These are phyloP conservation scores for Echria macrotheca DNA, from an alignment of 495 filamentous ascomycete species.

Conservation along the genomic window DNA sequence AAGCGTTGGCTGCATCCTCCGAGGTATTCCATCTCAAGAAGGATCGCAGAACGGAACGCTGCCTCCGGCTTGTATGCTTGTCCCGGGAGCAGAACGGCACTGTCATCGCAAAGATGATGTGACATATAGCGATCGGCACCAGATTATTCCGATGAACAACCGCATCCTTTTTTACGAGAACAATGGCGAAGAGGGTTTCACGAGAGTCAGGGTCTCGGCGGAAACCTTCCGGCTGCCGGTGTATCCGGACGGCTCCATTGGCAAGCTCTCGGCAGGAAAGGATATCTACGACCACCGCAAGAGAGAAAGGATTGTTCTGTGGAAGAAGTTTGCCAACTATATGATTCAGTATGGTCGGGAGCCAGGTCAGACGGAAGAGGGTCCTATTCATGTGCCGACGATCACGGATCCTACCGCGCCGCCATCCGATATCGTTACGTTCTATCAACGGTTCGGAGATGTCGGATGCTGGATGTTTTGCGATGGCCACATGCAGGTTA, in stretches of 20 bases:
- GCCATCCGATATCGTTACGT: constrained; percentile 65
- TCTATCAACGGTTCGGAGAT: constrained; percentile 84
- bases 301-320: constrained; percentile 68
- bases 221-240: constrained; percentile 52
- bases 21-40: constrained; percentile 44
- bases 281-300: constrained; percentile 64
- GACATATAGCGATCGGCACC: constrained; percentile 53
- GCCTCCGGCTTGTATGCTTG: constrained; percentile 60
- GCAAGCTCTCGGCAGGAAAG: constrained; percentile 46
- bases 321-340: constrained; percentile 91
- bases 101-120: constrained; percentile 50
- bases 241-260: constrained; percentile 46
- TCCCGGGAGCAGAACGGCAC: constrained; percentile 59
- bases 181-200: constrained; percentile 59
- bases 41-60: constrained; percentile 44
- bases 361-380: constrained; percentile 39
- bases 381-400: constrained; percentile 43
- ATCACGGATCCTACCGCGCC: constrained; percentile 40
- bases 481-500: constrained; percentile 78
- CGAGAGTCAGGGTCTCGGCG: constrained; percentile 54
- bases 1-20: constrained; percentile 76
- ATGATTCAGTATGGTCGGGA: constrained; percentile 66
- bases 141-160: constrained; percentile 60
- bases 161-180: constrained; percentile 77
- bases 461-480: constrained; percentile 85